A percentile compares a stretch with the other conserved stretches of the same genome.
These are phyloP conservation scores for Cyphellophora europaea DNA, from an alignment of 2,329 filamentous ascomycete genomes.

Conservation along the genomic window DNA sequence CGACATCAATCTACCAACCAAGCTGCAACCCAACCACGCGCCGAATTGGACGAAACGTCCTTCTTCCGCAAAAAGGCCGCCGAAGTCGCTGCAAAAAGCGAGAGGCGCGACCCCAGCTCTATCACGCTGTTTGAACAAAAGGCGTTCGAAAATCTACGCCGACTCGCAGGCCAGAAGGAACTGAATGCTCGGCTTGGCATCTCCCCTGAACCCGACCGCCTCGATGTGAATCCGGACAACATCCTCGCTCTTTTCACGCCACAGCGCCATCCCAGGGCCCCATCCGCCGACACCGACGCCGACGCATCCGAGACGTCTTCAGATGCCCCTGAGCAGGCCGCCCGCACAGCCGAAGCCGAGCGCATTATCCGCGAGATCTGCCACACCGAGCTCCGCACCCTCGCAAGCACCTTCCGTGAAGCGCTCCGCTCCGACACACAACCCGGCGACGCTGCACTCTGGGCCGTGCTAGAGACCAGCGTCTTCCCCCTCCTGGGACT, in stretches of 20 bases:
- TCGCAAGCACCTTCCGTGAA: neutral
- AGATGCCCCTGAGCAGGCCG: neutral
- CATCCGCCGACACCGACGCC: neutral
- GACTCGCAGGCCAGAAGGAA: slow-evolving; percentile 7
- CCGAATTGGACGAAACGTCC: neutral
- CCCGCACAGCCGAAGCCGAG: neutral
- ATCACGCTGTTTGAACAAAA: too few species aligned
- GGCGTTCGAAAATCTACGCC: too few species aligned
- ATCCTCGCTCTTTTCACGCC: slow-evolving; percentile 1
- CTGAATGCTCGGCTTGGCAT: slow-evolving; percentile 2
- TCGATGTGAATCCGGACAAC: neutral
- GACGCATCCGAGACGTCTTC: too few species aligned
- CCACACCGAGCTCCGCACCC: neutral
- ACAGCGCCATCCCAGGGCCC: too few species aligned
- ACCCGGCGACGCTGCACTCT: slow-evolving; percentile 13
- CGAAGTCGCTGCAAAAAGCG: slow-evolving; percentile 1
- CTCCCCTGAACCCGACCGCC: neutral
- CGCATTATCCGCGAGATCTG: neutral
- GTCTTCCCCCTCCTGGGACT: slow-evolving; percentile 13
- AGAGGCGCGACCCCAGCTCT: slow-evolving; percentile 5
- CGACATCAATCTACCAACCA: too few species aligned
- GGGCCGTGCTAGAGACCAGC: slow-evolving; percentile 10
- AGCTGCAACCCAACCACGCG: neutral
- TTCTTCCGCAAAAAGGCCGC: slow-evolving; percentile 7
- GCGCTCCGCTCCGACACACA: slow-evolving; percentile 5